phyloP scores from a whole-genome alignment of 371 early-diverging fungal species.

The Syncephalastrum contaminatum region DNA sequence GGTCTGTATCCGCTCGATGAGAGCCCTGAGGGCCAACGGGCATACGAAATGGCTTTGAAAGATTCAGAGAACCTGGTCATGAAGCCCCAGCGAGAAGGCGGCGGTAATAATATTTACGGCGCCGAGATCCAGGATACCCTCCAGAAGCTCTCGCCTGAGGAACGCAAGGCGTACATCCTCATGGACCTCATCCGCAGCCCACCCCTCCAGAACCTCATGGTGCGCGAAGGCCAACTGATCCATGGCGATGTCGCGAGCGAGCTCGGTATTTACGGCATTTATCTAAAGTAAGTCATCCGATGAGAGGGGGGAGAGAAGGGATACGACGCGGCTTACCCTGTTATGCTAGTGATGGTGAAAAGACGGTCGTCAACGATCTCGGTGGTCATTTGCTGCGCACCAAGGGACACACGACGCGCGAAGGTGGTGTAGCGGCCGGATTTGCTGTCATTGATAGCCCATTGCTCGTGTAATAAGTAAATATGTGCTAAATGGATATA shows the following conservation, averaged over 20 bases:
- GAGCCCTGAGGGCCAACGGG: conserved; percentile 64
- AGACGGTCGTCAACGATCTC: conserved; percentile 71
- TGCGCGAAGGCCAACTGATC: conserved; percentile 79
- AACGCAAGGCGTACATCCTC: conserved; percentile 82
- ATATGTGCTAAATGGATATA: too few relatives aligned
- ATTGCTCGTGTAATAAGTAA: conserved; percentile 43
- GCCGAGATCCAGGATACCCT: conserved; percentile 72
- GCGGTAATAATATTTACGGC: conserved; percentile 95
- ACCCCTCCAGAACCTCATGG: conserved; percentile 67
- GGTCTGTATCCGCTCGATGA: conserved; percentile 89
- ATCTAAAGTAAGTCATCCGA: conserved; percentile 60
- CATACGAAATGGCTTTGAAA: conserved; percentile 65
- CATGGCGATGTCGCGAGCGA: conserved; percentile 84
- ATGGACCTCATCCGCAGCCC: conserved; percentile 91
- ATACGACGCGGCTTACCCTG: background rate
- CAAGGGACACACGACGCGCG: conserved; percentile 79
- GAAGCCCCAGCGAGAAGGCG: conserved; percentile 98
- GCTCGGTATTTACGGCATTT: conserved; percentile 91
- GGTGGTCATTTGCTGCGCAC: conserved; percentile 94
- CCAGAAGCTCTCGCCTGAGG: conserved; percentile 51
- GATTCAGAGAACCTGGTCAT: conserved; percentile 76
- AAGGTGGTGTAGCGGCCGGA: conserved; percentile 98
- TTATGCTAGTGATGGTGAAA: conserved; percentile 49
- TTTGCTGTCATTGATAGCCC: conserved; percentile 96
- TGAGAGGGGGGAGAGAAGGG: background rate